These are phyloP conservation scores for Suillus placidus DNA, from an alignment of 768 basidiomycete genomes.

Conservation along the genomic window DNA sequence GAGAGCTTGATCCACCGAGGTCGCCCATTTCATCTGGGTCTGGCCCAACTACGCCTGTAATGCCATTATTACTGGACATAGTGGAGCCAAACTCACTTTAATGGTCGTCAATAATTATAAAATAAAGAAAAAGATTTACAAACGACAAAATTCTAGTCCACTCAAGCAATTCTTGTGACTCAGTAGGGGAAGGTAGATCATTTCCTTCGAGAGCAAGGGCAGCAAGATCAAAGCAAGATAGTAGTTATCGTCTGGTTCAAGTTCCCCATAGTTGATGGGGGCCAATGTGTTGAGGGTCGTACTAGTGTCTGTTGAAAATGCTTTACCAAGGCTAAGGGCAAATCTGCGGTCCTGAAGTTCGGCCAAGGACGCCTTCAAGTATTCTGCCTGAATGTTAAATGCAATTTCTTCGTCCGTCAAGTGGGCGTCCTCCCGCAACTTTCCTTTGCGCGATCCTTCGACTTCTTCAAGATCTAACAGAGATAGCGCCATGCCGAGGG, in stretches of 20 bases:
- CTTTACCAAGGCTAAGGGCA: constrained; percentile 46
- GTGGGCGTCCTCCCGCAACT: constrained; percentile 31
- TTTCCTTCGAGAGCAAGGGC: constrained; percentile 42
- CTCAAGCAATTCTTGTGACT: constrained; percentile 20
- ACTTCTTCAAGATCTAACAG: constrained; percentile 46
- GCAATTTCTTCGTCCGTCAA: constrained; percentile 50
- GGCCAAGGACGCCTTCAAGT: constrained; percentile 33
- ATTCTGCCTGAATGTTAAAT: constrained; percentile 42
- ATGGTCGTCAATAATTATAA: background rate
- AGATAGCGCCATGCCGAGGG: constrained; percentile 43
- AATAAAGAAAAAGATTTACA: background rate
- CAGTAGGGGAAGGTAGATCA: constrained; percentile 15
- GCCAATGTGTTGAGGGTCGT: constrained; percentile 33
- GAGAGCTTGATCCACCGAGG: background rate
- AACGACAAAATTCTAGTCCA: background rate
- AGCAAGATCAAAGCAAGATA: too few species aligned
- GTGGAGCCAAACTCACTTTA: constrained; percentile 4
- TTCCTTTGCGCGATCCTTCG: constrained; percentile 41
- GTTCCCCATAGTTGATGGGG: constrained; percentile 39
- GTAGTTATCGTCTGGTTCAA: constrained; percentile 39
- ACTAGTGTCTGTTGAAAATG: constrained; percentile 16
- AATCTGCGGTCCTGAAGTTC: constrained; percentile 40
- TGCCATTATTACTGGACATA: constrained; percentile 4
- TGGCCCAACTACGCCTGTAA: background rate
- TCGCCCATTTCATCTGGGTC: background rate